Base-by-base conservation (phyloP, 1,139 yeast species). In the Pichia kudriavzevii region DNA sequence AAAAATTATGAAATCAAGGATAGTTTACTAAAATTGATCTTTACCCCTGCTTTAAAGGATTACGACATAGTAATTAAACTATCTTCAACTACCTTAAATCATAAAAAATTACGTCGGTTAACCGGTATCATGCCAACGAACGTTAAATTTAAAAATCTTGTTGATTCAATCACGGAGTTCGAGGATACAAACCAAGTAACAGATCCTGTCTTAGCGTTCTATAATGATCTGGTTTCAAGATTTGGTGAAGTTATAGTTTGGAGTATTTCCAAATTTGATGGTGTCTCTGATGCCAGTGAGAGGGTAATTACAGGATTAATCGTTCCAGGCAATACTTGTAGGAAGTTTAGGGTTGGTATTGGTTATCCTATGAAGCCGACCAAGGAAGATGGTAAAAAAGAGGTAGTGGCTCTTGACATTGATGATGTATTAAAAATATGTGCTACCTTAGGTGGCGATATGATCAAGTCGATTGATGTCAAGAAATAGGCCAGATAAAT, bases 41-140 rank as follows among this genome's bases (percentile, higher is more conserved):
- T 85, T 56, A 74, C 80, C 0, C 91, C 97, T 3, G 87, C 94
- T 0, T 63, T 83, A 42, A 69, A 71, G 41, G 97, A 88, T 58
- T 91, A 79, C 52, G 95, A 88, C 55, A 75, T 91, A 48, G 78
- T 79, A 10, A 67, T 88, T 40, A 67, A 69, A 34, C 61, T 84
- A 33, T 72, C 69, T 46, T 46, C 55, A 41, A 39, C 43, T 4
- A 28, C 34, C 7, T 31, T 37, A 14, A 15, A 71, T 32, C 55
- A 68, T 34, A 59, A 65, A 26, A 52, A 63, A 3, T 59, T 40
- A 32, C 38, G 39, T 18, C 35, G 34, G 22, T 23, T 68, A 6
- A 68, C 76, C 4, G 91, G 91, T 44, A 60, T 79, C 8, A 53
- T 75, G 36, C 74, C 75, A 10, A 56, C 66, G 4, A 59, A 64